Evolutionary conservation across 176 grass and related monocot species (phyloP).

Genomic region (Hordeum vulgare): MorexV3_pseudomolecules_assembly NC_058524.1:13526984-13527483

Average conservation of each 20-base stretch:
- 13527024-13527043: slow-evolving; percentile 33
- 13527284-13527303: slow-evolving; percentile 20
- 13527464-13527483: not conserved
- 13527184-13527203: slow-evolving; percentile 20
- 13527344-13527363: not conserved
- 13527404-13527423: slow-evolving; percentile 35
- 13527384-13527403: not conserved
- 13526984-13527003: slow-evolving; percentile 40
- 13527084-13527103: slow-evolving; percentile 36
- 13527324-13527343: slow-evolving; percentile 16
- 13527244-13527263: not conserved
- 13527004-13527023: slow-evolving; percentile 33
- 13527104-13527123: slow-evolving; percentile 49
- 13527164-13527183: slow-evolving; percentile 23
- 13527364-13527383: slow-evolving; percentile 17
- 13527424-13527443: slow-evolving; percentile 38
- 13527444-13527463: slow-evolving; percentile 37
- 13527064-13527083: slow-evolving; percentile 19
- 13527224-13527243: not conserved
- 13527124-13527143: slow-evolving; percentile 32
- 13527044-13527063: slow-evolving; percentile 42
- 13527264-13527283: slow-evolving; percentile 25
- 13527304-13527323: not conserved
- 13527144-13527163: slow-evolving; percentile 34
- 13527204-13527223: not conserved